phyloP scores from a whole-genome alignment of 129 eudicot genomes.

The Centrapalus pauciflorus region DNA sequence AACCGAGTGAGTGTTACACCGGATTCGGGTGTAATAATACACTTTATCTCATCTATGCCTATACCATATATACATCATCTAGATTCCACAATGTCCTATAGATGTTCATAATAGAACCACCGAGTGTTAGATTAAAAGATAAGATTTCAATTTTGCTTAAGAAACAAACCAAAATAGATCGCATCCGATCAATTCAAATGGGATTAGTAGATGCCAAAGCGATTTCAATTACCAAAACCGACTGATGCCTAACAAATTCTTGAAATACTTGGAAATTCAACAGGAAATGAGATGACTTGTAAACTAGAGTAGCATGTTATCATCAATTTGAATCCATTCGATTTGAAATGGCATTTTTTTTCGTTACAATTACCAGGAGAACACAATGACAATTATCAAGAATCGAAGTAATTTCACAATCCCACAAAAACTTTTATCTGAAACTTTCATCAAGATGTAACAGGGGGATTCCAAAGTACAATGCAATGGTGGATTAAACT shows the following conservation, averaged over 20 bases:
- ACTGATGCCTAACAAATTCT: background rate
- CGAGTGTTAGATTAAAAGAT: background rate
- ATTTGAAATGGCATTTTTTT: background rate
- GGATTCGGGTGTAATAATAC: too few species aligned
- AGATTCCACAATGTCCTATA: background rate
- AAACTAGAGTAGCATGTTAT: background rate
- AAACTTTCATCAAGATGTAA: background rate
- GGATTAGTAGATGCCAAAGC: conserved; percentile 6
- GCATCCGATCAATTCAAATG: conserved; percentile 1
- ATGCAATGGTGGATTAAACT: background rate
- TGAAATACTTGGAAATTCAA: background rate
- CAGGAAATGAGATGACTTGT: background rate
- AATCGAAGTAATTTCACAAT: conserved; percentile 3
- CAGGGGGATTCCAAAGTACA: background rate
- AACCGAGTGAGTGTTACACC: too few species aligned
- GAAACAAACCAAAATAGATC: background rate
- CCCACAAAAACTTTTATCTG: background rate
- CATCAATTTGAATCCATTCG: background rate
- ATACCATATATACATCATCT: conserved; percentile 1
- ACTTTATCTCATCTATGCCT: too few species aligned
- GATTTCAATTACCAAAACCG: background rate
- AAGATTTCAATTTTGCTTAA: background rate
- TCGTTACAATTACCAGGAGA: background rate
- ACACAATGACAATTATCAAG: background rate
- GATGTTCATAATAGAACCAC: background rate